Evolutionary conservation across 2,329 filamentous ascomycete species (phyloP).

Genomic region (Aureobasidium sp.): DNA sequence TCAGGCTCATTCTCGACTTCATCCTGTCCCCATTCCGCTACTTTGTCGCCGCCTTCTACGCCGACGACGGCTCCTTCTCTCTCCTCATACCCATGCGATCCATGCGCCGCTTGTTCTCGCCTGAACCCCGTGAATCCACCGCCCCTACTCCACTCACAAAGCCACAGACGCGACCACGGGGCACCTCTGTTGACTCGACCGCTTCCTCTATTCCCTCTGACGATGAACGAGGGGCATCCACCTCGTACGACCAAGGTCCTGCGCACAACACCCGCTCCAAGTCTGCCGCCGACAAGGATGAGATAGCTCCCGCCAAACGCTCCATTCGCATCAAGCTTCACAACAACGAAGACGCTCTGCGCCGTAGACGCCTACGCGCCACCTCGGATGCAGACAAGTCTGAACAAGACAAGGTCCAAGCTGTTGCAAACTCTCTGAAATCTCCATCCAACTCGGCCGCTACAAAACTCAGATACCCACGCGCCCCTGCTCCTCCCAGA

Average conservation of each 20-base stretch:
- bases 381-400: conserved; percentile 17
- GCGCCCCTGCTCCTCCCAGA: conserved; percentile 77
- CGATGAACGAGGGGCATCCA: conserved; percentile 38
- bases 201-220: conserved; percentile 62
- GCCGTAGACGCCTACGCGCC: not conserved
- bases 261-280: conserved; percentile 55
- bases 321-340: conserved; percentile 89
- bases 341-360: conserved; percentile 59
- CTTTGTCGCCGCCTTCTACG: conserved; percentile 72
- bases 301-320: conserved; percentile 58
- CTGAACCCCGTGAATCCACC: not conserved
- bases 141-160: not conserved
- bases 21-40: conserved; percentile 74
- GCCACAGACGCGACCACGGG: conserved; percentile 24
- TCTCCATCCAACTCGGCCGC: conserved; percentile 80
- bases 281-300: conserved; percentile 37
- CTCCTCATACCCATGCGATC: conserved; percentile 61
- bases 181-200: conserved; percentile 32
- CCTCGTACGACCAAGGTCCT: conserved; percentile 32
- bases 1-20: conserved; percentile 70
- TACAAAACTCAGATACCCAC: conserved; percentile 67
- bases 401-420: conserved; percentile 31
- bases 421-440: conserved; percentile 68
- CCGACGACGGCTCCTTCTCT: conserved; percentile 69
- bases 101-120: conserved; percentile 21